Evolutionary conservation across 768 basidiomycete genomes (phyloP).

Genomic region (Amanita muscaria): DNA sequence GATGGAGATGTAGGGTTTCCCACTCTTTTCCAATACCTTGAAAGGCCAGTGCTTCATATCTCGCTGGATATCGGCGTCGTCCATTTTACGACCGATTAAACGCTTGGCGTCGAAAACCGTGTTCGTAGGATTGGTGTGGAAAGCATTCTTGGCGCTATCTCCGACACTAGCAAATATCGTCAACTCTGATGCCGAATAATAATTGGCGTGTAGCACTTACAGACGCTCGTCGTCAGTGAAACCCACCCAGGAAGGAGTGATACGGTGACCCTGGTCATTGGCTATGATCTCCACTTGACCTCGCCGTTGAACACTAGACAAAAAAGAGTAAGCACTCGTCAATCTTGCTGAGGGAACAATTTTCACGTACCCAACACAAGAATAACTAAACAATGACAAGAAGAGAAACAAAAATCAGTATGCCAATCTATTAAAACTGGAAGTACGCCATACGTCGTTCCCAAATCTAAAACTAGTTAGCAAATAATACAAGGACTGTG

Average conservation of each 20-base stretch:
- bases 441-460: conserved; percentile 54
- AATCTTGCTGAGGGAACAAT: background rate
- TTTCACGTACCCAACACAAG: conserved; percentile 40
- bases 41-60: conserved; percentile 93
- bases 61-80: conserved; percentile 71
- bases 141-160: conserved; percentile 95
- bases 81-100: conserved; percentile 80
- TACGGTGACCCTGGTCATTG: conserved; percentile 85
- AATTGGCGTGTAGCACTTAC: no score
- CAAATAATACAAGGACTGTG: background rate
- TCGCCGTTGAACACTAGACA: conserved; percentile 38
- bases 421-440: background rate
- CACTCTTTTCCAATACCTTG: conserved; percentile 65
- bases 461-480: conserved; percentile 43
- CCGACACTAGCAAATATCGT: conserved; percentile 48
- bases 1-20: conserved; percentile 76
- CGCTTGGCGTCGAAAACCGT: conserved; percentile 97
- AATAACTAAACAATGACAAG: conserved; percentile 51
- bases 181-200: background rate
- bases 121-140: conserved; percentile 84
- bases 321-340: background rate
- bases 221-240: conserved; percentile 86
- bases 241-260: conserved; percentile 86
- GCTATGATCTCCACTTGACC: conserved; percentile 70
- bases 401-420: conserved; percentile 7